Evolutionary conservation across 768 basidiomycete genomes (phyloP).

Genomic region (Pleurotus eryngii): DNA sequence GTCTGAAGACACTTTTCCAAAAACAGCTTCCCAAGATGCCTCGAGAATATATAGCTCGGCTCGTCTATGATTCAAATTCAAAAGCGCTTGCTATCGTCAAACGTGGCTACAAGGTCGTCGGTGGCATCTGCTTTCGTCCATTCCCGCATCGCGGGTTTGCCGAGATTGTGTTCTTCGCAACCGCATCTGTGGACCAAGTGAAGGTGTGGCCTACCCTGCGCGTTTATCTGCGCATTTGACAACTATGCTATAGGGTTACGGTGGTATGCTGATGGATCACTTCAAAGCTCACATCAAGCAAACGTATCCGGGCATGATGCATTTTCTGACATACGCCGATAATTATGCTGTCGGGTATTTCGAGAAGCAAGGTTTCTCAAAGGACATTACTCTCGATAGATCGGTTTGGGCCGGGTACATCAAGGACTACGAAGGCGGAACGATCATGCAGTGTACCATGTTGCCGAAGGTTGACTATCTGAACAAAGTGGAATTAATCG

Average conservation of each 20-base stretch:
- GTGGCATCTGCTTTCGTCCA: conserved; percentile 95
- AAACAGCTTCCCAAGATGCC: conserved; percentile 99
- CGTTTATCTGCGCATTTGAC: too few species aligned
- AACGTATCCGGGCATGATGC: conserved; percentile 82
- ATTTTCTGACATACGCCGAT: conserved; percentile 97
- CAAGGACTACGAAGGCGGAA: conserved; percentile 99
- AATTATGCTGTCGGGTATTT: conserved; percentile 99
- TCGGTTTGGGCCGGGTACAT: conserved; percentile 98
- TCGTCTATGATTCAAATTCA: conserved; percentile 93
- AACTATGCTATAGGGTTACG: conserved; percentile 71
- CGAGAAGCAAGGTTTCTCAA: conserved; percentile 98
- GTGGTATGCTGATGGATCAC: conserved; percentile 97
- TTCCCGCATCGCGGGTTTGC: conserved; percentile 94
- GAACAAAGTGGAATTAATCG: conserved; percentile 70
- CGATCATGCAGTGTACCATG: conserved; percentile 98
- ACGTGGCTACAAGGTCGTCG: conserved; percentile 91
- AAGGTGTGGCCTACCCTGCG: conserved; percentile 54
- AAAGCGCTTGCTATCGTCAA: conserved; percentile 93
- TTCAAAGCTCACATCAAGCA: conserved; percentile 90
- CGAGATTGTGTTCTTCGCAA: conserved; percentile 98
- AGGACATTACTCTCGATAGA: conserved; percentile 91
- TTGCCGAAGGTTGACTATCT: conserved; percentile 90
- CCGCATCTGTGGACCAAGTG: conserved; percentile 93
- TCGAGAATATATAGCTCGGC: conserved; percentile 93
- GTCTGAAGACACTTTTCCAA: conserved; percentile 96